These are phyloP conservation scores for Schizosaccharomyces lindneri DNA, from an alignment of 805 yeast genomes.

Conservation along the genomic window DNA sequence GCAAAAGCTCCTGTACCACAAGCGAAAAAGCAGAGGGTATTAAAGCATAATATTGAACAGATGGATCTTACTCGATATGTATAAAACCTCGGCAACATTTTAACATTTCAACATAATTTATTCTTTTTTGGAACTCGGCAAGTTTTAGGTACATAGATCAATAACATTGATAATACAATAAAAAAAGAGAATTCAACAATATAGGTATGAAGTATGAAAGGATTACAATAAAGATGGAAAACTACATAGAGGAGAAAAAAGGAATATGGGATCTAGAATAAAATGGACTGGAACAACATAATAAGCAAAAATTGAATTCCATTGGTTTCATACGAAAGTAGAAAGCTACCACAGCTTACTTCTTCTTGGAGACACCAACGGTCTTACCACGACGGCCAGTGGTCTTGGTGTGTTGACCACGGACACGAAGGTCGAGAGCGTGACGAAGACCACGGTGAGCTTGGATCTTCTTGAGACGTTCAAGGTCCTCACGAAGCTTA, in stretches of 20 bases:
- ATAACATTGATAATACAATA: too few relatives aligned
- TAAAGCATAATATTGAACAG: conserved; percentile 29
- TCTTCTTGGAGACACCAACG: conserved; percentile 23
- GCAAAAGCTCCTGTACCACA: conserved; percentile 64
- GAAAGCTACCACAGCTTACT: conserved; percentile 7
- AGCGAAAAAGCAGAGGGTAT: conserved; percentile 29
- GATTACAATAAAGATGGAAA: too few relatives aligned
- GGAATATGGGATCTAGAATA: too few relatives aligned
- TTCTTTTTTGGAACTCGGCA: too few relatives aligned
- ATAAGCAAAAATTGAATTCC: neutral
- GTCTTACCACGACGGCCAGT: conserved; percentile 84
- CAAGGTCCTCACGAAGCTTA: conserved; percentile 98
- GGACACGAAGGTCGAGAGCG: conserved; percentile 99
- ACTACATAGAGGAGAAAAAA: too few relatives aligned
- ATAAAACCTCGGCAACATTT: neutral
- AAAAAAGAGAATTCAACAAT: too few relatives aligned
- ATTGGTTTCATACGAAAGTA: neutral
- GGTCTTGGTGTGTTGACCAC: conserved; percentile 99
- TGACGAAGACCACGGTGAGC: conserved; percentile 99
- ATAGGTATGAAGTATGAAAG: too few relatives aligned
- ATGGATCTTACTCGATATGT: conserved; percentile 33
- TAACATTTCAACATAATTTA: too few relatives aligned
- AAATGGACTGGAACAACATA: neutral
- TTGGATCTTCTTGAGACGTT: conserved; percentile 99
- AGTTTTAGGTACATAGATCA: too few relatives aligned